Evolutionary conservation across 495 filamentous ascomycete genomes (phyloP).

Genomic region (Annulohypoxylon nitens): DNA sequence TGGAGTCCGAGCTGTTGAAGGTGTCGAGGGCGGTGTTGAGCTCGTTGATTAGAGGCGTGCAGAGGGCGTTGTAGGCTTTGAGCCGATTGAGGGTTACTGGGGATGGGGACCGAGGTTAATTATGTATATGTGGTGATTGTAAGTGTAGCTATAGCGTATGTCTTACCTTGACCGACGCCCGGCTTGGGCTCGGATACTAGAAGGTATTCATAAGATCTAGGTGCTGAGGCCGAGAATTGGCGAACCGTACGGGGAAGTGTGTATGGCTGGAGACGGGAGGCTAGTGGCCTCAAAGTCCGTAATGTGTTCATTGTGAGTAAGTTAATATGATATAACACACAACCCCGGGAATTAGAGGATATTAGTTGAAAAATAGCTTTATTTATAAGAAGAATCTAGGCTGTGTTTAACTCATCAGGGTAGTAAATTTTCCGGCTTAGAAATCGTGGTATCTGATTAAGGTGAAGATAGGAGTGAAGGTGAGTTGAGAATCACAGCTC

Average conservation of each 20-base stretch:
- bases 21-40: conserved; percentile 83
- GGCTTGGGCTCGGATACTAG: conserved; percentile 84
- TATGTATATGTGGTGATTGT: conserved; percentile 1
- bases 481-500: conserved; percentile 6
- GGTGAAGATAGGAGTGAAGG: conserved; percentile 1
- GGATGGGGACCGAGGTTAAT: conserved; percentile 27
- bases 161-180: conserved; percentile 86
- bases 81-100: conserved; percentile 95
- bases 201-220: conserved; percentile 80
- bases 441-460: not conserved
- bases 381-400: conserved; percentile 3
- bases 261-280: conserved; percentile 67
- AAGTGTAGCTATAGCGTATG: not conserved
- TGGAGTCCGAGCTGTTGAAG: conserved; percentile 76
- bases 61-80: conserved; percentile 93
- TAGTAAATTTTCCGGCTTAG: not conserved
- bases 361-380: conserved; percentile 18
- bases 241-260: conserved; percentile 64
- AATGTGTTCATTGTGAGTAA: conserved; percentile 66
- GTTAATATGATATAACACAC: conserved; percentile 20
- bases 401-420: not conserved
- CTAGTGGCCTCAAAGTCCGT: conserved; percentile 68
- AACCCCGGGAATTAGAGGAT: not conserved
- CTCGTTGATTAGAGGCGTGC: conserved; percentile 86
- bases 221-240: conserved; percentile 69